phyloP scores from a whole-genome alignment of 1,139 yeast species.

The Magnusiomyces clavatus region DNA sequence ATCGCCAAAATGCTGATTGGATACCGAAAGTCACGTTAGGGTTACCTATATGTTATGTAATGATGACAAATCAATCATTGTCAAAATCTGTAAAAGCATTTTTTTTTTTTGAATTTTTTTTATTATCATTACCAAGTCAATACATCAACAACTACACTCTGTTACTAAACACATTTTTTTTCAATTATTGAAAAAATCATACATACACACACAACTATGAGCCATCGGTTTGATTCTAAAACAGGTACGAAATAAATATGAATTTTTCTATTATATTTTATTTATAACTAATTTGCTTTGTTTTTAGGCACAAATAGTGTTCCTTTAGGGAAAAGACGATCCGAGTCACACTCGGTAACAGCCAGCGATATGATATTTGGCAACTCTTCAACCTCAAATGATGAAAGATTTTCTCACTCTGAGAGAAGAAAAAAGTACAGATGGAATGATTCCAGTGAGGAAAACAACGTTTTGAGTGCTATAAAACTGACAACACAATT shows the following conservation, averaged over 20 bases:
- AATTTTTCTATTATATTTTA: neutral
- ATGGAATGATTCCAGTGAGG: constrained; percentile 30
- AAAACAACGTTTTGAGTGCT: constrained; percentile 27
- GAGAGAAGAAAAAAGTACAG: constrained; percentile 20
- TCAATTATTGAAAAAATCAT: neutral
- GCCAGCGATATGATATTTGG: no score
- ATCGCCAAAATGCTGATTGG: constrained; percentile 1
- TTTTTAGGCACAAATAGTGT: constrained; percentile 25
- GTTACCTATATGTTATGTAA: neutral
- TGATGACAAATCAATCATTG: neutral
- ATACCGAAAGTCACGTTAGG: neutral
- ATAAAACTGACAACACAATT: constrained; percentile 36
- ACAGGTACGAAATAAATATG: neutral
- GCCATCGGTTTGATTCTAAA: neutral
- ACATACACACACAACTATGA: neutral
- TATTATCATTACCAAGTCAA: neutral
- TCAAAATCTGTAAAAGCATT: neutral
- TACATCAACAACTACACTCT: neutral
- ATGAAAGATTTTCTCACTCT: no score
- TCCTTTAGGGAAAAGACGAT: constrained; percentile 21
- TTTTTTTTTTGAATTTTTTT: neutral
- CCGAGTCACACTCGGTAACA: neutral
- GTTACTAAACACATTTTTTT: neutral
- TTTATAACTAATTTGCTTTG: neutral
- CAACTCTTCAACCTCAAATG: no score